Percentiles rank a stretch among this genome's conserved stretches.
phyloP scores from a whole-genome alignment of 345 rosid species.

The thale cress (Arabidopsis thaliana) region DNA sequence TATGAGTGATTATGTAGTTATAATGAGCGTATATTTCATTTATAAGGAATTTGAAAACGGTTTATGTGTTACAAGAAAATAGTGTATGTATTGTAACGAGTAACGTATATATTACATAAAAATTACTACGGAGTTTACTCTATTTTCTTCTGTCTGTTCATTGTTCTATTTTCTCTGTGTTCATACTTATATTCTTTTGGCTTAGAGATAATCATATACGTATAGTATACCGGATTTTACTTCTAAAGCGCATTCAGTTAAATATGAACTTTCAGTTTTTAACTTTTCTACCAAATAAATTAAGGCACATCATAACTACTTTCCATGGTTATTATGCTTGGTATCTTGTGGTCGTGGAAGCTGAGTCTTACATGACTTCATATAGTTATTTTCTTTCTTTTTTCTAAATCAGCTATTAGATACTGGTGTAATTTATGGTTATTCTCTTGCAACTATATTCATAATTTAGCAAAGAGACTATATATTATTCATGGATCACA shows the following conservation, averaged over 20 bases:
- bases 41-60: neutral
- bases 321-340: constrained; percentile 1
- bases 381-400: neutral
- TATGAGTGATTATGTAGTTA: neutral
- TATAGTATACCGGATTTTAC: neutral
- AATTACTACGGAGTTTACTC: no score
- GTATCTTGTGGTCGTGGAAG: constrained; percentile 13
- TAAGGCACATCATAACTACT: constrained; percentile 29
- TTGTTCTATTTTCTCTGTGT: no score
- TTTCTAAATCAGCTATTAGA: neutral
- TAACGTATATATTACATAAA: neutral
- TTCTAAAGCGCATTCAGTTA: neutral
- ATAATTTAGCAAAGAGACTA: neutral
- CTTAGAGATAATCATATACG: no score
- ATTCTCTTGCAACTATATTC: neutral
- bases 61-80: neutral
- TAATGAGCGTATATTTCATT: neutral
- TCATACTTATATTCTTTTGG: no score
- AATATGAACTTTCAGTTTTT: neutral
- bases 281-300: neutral
- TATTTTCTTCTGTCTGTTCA: no score
- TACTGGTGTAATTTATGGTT: neutral
- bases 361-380: neutral
- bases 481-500: neutral
- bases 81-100: neutral